Evolutionary conservation across 306 rosid genomes (phyloP), one percentile per base, ranked within the genome.

Genomic region (Canavalia gladiata): DNA sequence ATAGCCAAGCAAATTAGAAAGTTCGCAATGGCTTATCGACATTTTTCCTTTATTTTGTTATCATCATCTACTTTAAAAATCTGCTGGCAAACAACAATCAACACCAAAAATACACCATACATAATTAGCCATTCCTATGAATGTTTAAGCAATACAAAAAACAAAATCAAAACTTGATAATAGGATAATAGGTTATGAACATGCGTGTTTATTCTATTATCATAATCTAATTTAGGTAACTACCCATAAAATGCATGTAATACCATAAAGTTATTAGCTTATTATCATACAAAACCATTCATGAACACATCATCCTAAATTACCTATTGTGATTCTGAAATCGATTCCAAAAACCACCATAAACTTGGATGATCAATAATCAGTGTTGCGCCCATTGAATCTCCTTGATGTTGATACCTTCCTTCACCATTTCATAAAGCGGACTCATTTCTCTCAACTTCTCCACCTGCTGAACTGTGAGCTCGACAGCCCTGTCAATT

Each of bases 361-460:
- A 35, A 37, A 64, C 75, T 28, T 71, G 66, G 30, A 45, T 55
- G 80, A 33, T 12, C 63, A 45, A 63, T 45, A 35, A 66, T 89
- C 77, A 95, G 89, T 92, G 97, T 68, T 95, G 98, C 0, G 97
- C 66, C 99, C 98, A 95, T 72, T 93, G 94, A 41, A 95, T 95
- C 0, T 90, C 89, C 92, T 91, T 90, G 59, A 93, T 83, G 74
- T 95, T 87, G 67, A 91, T 93, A 68, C 98, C 99, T 67, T 90
- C 98, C 90, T 92, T 90, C 55, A 93, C 95, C 97, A 95, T 93
- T 68, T 95, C 98, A 90, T 93, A 95, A 70, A 95, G 98, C 2
- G 99, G 99, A 69, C 98, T 93, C 99, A 95, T 90, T 25, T 91
- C 97, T 88, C 99, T 91, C 94, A 92, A 64, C 88, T 95, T 95